Evolutionary conservation across 164 flowering plant genomes (phyloP), one percentile per base, ranked within the genome.

Genomic region (Houttuynia cordata): DNA sequence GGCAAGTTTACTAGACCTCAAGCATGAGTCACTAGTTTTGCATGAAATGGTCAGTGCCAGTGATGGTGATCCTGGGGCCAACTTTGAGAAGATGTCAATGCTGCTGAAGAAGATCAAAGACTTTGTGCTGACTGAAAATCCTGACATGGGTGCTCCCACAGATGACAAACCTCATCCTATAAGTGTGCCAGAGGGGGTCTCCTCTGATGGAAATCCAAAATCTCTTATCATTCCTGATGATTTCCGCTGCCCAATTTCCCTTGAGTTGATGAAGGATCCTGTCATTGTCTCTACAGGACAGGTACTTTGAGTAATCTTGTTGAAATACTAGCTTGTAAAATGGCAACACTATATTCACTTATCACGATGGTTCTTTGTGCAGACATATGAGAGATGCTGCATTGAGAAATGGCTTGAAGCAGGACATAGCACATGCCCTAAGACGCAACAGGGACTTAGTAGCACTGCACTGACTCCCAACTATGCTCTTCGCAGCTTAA

Each of bases 321-420:
- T 39, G 23, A 53, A n/a, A 19, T 56, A 10, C 24, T 13, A 7
- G 8, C 15, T 8, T 56, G 39, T 12, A 23, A 15, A 10, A 24
- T 56, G 14, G 24, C 17, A 17, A 23, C 53, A 24, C 6, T 1
- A 49, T 47, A 47, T 24, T 21, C 49, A n/a, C 15, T 23, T 14
- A 23, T 22, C 12, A 7, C 12, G 22, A 49, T 49, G 51, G n/a
- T n/a, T 42, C 30, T 17, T 71, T 57, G 42, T 80, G 78, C 69
- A 92, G 98, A 92, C 98, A 12, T 92, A 92, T 69, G 98, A 92
- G 65, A 81, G 96, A 37, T 62, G 78, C 19, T 85, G 83, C 77
- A 92, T 92, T 56, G 84, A 92, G 78, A 87, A 89, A 71, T 92
- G 98, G 98, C 76, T 92, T 52, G 90, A 81, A 69, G 88, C 81